Conservation (phyloP, 495 filamentous ascomycete species). For the Talaromyces thailandensis region DNA sequence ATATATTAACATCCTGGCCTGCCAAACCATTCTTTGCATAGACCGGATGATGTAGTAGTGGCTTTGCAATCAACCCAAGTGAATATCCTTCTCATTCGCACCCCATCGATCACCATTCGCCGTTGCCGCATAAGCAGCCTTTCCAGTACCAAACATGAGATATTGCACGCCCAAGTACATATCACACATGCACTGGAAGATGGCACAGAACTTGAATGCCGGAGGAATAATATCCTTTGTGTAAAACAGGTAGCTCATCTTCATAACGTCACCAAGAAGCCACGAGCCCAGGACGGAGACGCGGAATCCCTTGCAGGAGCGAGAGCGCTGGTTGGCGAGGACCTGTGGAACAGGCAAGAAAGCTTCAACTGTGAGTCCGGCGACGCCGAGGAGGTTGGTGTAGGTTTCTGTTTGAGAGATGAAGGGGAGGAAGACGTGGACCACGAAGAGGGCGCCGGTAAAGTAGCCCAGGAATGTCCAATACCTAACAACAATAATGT, state of each 20-base stretch:
- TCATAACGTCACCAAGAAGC: conserved; percentile 88
- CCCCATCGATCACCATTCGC: conserved; percentile 18
- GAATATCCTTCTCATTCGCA: conserved; percentile 35
- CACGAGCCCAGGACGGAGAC: conserved; percentile 78
- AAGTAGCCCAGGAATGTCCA: conserved; percentile 80
- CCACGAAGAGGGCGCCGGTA: conserved; percentile 48
- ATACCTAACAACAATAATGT: conserved; percentile 47
- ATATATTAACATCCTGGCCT: neutral
- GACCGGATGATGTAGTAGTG: neutral
- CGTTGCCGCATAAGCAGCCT: conserved; percentile 14
- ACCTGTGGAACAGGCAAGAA: conserved; percentile 87
- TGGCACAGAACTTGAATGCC: conserved; percentile 85
- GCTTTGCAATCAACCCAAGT: conserved; percentile 23
- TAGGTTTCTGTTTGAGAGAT: conserved; percentile 55
- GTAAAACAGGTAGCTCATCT: conserved; percentile 88
- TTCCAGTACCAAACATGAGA: conserved; percentile 63
- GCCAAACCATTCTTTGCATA: neutral
- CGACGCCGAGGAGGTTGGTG: conserved; percentile 62
- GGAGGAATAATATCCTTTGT: conserved; percentile 62
- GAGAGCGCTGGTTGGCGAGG: conserved; percentile 63
- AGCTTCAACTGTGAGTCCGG: conserved; percentile 85
- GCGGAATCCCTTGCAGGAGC: conserved; percentile 84
- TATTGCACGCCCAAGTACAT: conserved; percentile 77
- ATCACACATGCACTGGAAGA: conserved; percentile 88
- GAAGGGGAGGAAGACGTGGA: conserved; percentile 66